Evolutionary conservation across 2,329 filamentous ascomycete species (phyloP).

Genomic region (Fusarium annulatum): DNA sequence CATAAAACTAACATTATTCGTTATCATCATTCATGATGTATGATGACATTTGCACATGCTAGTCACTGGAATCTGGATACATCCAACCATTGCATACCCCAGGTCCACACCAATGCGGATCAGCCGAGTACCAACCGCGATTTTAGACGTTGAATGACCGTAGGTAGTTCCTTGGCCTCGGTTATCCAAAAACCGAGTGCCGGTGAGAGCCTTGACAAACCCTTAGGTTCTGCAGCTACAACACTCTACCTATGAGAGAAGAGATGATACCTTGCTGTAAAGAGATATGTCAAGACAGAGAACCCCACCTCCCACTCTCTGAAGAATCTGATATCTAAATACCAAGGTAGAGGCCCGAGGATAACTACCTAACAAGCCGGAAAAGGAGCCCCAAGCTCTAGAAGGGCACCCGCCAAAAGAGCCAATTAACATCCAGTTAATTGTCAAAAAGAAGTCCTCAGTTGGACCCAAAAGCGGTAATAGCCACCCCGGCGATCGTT

Average conservation of each 20-base stretch:
- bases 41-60: slow-evolving; percentile 35
- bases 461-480: slow-evolving; percentile 8
- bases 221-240: background rate
- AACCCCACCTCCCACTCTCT: background rate
- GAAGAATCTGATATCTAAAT: background rate
- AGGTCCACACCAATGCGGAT: slow-evolving; percentile 18
- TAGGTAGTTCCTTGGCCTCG: slow-evolving; percentile 29
- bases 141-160: slow-evolving; percentile 3
- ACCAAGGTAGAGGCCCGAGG: slow-evolving; percentile 12
- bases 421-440: slow-evolving; percentile 41
- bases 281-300: background rate
- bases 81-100: slow-evolving; percentile 21
- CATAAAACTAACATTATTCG: background rate
- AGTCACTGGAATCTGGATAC: background rate
- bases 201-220: slow-evolving; percentile 16
- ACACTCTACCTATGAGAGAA: background rate
- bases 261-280: background rate
- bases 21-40: background rate
- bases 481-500: slow-evolving; percentile 18
- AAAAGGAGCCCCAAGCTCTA: slow-evolving; percentile 6
- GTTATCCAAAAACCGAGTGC: slow-evolving; percentile 41
- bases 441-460: slow-evolving; percentile 33
- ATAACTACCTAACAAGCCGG: background rate
- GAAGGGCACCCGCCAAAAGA: slow-evolving; percentile 19
- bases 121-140: slow-evolving; percentile 34